Percentiles rank a stretch among this genome's conserved stretches.
phyloP scores from a whole-genome alignment of 2,329 filamentous ascomycete genomes.

The Aspergillus sojae region DNA sequence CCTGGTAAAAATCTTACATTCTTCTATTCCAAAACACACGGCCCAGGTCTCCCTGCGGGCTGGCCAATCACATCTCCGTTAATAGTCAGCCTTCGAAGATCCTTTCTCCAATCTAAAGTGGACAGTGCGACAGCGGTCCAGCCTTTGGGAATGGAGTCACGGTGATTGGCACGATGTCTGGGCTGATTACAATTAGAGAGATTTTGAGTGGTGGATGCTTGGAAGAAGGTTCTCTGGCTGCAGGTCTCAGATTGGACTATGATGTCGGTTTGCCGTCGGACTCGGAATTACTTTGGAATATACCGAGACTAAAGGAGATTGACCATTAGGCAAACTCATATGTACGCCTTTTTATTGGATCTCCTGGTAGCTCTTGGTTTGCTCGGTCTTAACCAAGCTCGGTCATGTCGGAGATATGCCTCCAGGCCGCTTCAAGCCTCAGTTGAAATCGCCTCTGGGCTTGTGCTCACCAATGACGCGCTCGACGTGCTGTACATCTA shows the following conservation, averaged over 20 bases:
- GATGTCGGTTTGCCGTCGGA: not conserved
- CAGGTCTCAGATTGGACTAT: not conserved
- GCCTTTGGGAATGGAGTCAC: not conserved
- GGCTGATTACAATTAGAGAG: slow-evolving; percentile 9
- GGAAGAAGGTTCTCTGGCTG: not conserved
- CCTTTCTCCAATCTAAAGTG: not conserved
- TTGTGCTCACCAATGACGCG: too few species aligned
- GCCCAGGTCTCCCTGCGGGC: not conserved
- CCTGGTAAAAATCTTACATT: not conserved
- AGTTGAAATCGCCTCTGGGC: too few species aligned
- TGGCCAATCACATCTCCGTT: slow-evolving; percentile 12
- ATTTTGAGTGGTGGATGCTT: slow-evolving; percentile 1
- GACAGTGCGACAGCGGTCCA: not conserved
- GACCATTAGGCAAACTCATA: not conserved
- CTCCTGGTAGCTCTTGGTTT: not conserved
- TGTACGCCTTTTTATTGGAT: not conserved
- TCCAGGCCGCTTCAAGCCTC: too few species aligned
- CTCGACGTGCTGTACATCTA: too few species aligned
- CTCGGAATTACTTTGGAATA: not conserved
- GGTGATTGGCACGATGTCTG: slow-evolving; percentile 7
- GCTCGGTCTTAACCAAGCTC: not conserved
- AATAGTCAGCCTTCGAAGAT: slow-evolving; percentile 14
- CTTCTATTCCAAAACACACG: not conserved
- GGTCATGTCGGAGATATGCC: not conserved
- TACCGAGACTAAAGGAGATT: not conserved